Percentiles rank a stretch among this genome's conserved stretches.
Conservation (phyloP, 257 asterid genomes). For the Ehretia macrophylla region DNA sequence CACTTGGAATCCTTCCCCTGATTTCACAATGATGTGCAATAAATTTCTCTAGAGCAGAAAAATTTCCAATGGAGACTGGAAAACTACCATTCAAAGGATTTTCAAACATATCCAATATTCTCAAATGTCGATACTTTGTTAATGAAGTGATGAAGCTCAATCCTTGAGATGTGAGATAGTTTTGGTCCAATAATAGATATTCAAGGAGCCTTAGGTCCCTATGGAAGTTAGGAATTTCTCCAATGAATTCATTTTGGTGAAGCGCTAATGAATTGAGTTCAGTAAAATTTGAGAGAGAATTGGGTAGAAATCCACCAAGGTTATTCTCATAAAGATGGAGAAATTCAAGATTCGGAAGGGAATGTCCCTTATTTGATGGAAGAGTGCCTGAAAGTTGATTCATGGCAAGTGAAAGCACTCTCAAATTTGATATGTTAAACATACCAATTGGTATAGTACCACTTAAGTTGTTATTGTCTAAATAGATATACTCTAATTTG, state of each 20-base stretch:
- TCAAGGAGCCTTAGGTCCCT: slow-evolving; percentile 1
- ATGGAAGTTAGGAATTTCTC: background rate
- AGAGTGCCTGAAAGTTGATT: slow-evolving; percentile 11
- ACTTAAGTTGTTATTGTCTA: background rate
- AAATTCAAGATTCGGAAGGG: slow-evolving; percentile 1
- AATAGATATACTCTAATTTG: background rate
- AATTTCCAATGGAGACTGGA: background rate
- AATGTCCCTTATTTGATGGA: background rate
- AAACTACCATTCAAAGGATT: background rate
- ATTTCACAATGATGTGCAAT: background rate
- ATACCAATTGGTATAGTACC: slow-evolving; percentile 12
- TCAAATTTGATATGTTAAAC: slow-evolving; percentile 8
- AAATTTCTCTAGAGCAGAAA: background rate
- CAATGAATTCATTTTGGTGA: background rate
- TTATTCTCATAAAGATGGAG: background rate
- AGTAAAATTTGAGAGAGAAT: background rate
- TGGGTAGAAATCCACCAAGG: background rate
- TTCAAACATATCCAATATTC: background rate
- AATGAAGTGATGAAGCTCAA: background rate
- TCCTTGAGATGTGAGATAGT: background rate
- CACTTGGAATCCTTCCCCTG: background rate
- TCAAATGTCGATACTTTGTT: background rate
- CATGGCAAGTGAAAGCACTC: background rate
- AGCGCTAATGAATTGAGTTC: too few relatives aligned
- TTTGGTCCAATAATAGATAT: background rate